Percentiles rank a stretch among this genome's conserved stretches.
These are phyloP conservation scores for Cladosporium oxysporum DNA, from an alignment of 2,329 filamentous ascomycete species.

Conservation along the genomic window DNA sequence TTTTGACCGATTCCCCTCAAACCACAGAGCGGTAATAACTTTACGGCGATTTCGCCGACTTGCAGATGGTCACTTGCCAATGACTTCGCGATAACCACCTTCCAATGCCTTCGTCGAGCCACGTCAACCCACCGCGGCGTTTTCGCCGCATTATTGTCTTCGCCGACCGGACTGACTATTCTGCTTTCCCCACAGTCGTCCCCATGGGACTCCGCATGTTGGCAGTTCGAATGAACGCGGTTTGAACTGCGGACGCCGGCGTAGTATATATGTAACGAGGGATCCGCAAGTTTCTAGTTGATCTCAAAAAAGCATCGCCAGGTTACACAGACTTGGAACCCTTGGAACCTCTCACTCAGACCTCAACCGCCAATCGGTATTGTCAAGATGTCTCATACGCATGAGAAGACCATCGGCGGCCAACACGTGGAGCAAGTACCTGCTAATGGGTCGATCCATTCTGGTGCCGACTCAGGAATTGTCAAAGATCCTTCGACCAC, in stretches of 20 bases:
- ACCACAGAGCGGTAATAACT: too few species aligned
- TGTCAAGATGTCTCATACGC: background rate
- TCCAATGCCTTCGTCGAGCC: background rate
- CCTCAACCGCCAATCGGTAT: background rate
- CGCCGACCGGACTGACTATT: background rate
- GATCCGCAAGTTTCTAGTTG: background rate
- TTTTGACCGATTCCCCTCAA: background rate
- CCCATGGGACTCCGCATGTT: background rate
- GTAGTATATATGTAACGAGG: background rate
- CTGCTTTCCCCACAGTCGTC: background rate
- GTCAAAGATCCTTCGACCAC: background rate
- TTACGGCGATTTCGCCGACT: constrained; percentile 3
- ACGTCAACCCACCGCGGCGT: background rate
- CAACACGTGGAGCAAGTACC: background rate
- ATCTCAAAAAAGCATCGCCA: background rate
- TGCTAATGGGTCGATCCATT: background rate
- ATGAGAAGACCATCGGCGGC: background rate
- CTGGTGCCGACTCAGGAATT: background rate
- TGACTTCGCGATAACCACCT: background rate
- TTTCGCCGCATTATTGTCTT: background rate
- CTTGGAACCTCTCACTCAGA: background rate
- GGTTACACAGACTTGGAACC: background rate
- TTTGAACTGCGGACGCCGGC: background rate
- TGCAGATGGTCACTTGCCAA: background rate
- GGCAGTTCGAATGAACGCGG: background rate